These are phyloP conservation scores for Exophiala sideris DNA, from an alignment of 2,329 filamentous ascomycete species.

Conservation along the genomic window DNA sequence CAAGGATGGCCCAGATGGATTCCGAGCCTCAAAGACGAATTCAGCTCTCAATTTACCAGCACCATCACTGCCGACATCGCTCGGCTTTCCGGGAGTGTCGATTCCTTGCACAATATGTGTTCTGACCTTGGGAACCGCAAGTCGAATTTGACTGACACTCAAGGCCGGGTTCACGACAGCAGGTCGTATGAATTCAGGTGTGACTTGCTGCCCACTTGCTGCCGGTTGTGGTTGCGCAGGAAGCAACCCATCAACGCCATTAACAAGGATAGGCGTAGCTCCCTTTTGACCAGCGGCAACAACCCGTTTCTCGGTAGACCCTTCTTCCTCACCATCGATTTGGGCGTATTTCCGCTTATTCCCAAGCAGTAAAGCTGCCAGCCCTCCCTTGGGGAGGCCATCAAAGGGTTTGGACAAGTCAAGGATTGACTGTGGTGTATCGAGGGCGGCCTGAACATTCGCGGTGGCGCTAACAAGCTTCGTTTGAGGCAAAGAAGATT, in stretches of 20 bases:
- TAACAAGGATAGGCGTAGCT: conserved; percentile 70
- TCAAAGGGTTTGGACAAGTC: conserved; percentile 94
- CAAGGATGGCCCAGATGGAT: conserved; percentile 62
- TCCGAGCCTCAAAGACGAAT: conserved; percentile 81
- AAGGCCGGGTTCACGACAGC: conserved; percentile 81
- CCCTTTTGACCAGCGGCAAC: conserved; percentile 60
- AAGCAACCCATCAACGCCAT: conserved; percentile 73
- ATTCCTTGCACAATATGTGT: conserved; percentile 78
- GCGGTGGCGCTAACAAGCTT: conserved; percentile 76
- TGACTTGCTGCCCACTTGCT: conserved; percentile 61
- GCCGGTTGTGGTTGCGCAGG: conserved; percentile 64
- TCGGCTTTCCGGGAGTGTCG: conserved; percentile 52
- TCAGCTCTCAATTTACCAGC: conserved; percentile 60
- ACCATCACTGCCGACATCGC: conserved; percentile 35
- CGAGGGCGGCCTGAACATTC: conserved; percentile 34
- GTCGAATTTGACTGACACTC: conserved; percentile 74
- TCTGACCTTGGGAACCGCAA: conserved; percentile 84
- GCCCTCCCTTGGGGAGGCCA: conserved; percentile 82
- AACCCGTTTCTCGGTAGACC: conserved; percentile 57
- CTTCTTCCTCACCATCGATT: conserved; percentile 72
- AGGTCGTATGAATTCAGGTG: conserved; percentile 80
- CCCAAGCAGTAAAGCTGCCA: conserved; percentile 79
- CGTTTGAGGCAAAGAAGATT: conserved; percentile 84
- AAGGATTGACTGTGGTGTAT: conserved; percentile 71
- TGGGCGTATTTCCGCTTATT: conserved; percentile 83